Evolutionary conservation across 2,329 filamentous ascomycete genomes (phyloP), one percentile per base, ranked within the genome.

Genomic region (Exophiala aquamarina): DNA sequence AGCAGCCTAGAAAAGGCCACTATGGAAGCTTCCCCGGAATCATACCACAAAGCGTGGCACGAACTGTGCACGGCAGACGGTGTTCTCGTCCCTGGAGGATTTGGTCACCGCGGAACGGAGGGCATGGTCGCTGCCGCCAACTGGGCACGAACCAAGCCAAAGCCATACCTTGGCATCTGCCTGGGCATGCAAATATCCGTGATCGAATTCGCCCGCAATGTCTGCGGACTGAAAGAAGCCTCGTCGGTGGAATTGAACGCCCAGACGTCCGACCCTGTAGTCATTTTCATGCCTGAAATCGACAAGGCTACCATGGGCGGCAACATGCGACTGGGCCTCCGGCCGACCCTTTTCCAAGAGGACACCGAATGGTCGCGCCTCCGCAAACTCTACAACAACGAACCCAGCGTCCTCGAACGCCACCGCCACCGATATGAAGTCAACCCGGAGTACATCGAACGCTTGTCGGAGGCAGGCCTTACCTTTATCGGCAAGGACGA

Each of bases 251-350:
- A 84, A 57, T 76, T 84, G 55, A 67, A 79, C 44, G 65, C 69
- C 8, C 49, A 65, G 13, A 78, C 83, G n/a, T 72, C 82, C 38
- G 75, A 90, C 62, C 82, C 80, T 19, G 80, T 88, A 20, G 82
- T 98, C 57, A 80, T 97, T 58, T 92, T 87, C 71, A 98, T 97
- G 93, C 92, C 92, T 2, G 92, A 96, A 66, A 79, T 87, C 58
- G 80, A 86, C 69, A 82, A 83, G 63, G 77, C 75, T n/a, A 84
- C 85, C 53, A 77, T 91, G 67, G 89, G 90, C 44, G 90, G 87
- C 15, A 94, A 88, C 1, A 95, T 95, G 90, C 80, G 89, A 51
- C 81, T 95, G 1, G 89, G 90, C 48, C 78, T 83, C 18, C 83
- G 87, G 18, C 76, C 84, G 11, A 88, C 86, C 0, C 70, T 83